A percentile compares a stretch with the other conserved stretches of the same genome.
phyloP scores from a whole-genome alignment of 352 stramenopile species.

The Hyaloperonospora arabidopsidis region DNA sequence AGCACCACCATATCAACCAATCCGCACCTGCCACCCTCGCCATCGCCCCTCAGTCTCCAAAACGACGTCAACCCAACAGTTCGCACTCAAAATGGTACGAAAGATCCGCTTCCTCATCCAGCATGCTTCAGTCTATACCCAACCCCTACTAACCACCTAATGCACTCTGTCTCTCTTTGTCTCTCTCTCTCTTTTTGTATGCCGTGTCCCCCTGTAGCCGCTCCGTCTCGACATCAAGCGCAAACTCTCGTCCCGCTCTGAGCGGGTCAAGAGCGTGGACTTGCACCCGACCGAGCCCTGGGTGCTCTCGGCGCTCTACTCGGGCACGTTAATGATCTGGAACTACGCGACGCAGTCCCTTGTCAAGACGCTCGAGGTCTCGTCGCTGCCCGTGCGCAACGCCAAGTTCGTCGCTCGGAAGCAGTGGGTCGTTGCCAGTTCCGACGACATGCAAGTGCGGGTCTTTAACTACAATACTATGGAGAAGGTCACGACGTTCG shows the following conservation, averaged over 20 bases:
- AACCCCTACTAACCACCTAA: too few relatives aligned
- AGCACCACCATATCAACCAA: too few relatives aligned
- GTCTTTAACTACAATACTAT: conserved; percentile 99
- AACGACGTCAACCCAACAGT: background rate
- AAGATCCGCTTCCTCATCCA: background rate
- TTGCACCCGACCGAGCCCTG: conserved; percentile 96
- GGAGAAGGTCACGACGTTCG: conserved; percentile 92
- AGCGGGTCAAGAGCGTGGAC: conserved; percentile 98
- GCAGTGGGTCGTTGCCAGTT: conserved; percentile 94
- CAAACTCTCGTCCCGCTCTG: conserved; percentile 91
- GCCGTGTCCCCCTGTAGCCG: conserved; percentile 25
- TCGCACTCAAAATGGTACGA: too few relatives aligned
- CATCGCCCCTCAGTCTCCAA: background rate
- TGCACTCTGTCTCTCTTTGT: background rate
- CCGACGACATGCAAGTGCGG: conserved; percentile 95
- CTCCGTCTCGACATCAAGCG: conserved; percentile 86
- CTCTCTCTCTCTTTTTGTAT: background rate
- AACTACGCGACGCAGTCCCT: conserved; percentile 92
- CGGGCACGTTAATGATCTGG: conserved; percentile 97
- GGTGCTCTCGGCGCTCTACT: conserved; percentile 96
- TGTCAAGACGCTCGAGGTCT: conserved; percentile 98
- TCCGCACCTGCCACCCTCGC: too few relatives aligned
- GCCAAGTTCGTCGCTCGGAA: conserved; percentile 94
- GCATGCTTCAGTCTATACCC: too few relatives aligned
- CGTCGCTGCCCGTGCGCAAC: conserved; percentile 90